These are phyloP conservation scores for Cercospora janseana DNA, from an alignment of 2,329 filamentous ascomycete genomes.

Conservation along the genomic window DNA sequence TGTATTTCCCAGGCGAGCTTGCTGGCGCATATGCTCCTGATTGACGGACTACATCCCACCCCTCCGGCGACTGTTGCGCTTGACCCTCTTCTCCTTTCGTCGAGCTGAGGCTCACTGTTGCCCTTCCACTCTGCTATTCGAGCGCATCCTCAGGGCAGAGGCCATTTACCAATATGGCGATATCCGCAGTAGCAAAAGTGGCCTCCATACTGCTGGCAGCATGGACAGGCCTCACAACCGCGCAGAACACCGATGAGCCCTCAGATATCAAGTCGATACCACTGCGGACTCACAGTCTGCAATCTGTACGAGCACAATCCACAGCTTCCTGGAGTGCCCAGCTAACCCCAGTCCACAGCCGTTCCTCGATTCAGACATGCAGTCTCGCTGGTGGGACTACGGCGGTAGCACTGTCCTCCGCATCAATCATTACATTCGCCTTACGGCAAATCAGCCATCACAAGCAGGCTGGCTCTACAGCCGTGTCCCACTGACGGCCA, in stretches of 20 bases:
- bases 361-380: constrained; percentile 96
- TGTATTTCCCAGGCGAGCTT: background rate
- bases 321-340: background rate
- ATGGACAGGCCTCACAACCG: constrained; percentile 30
- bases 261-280: constrained; percentile 39
- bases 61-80: background rate
- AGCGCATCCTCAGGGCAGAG: constrained; percentile 5
- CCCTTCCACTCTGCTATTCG: constrained; percentile 3
- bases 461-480: constrained; percentile 94
- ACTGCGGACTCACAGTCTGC: constrained; percentile 38
- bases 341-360: constrained; percentile 57
- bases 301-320: constrained; percentile 26
- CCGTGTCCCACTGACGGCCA: constrained; percentile 88
- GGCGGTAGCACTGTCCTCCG: constrained; percentile 88
- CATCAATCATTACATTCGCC: constrained; percentile 78
- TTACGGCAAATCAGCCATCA: constrained; percentile 86
- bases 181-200: constrained; percentile 21
- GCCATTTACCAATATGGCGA: constrained; percentile 22
- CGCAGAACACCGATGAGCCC: constrained; percentile 27
- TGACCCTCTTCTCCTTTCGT: constrained; percentile 7
- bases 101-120: constrained; percentile 4
- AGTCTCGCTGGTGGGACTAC: constrained; percentile 98
- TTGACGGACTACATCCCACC: background rate
- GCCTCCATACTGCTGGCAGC: constrained; percentile 36
- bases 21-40: constrained; percentile 3